Evolutionary conservation across 1,139 yeast species (phyloP).

Genomic region (Lodderomyces theae): DNA sequence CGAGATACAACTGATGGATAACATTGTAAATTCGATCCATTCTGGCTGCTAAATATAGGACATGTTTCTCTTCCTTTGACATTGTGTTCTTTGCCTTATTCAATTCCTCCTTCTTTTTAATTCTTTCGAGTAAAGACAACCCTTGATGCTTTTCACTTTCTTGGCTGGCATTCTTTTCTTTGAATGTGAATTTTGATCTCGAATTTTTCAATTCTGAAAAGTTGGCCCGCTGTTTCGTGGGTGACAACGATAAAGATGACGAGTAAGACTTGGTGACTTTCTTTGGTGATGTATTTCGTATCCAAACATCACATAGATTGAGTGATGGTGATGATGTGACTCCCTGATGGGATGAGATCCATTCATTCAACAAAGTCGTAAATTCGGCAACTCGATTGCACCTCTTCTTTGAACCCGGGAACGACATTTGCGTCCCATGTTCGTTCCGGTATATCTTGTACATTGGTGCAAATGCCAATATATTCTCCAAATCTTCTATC

Average conservation of each 20-base stretch:
- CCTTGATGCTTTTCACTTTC: conserved; percentile 27
- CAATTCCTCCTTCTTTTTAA: conserved; percentile 33
- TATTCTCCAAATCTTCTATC: conserved; percentile 17
- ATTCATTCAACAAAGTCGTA: conserved; percentile 58
- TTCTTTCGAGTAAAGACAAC: conserved; percentile 42
- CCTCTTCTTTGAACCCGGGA: background rate
- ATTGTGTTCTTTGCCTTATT: conserved; percentile 18
- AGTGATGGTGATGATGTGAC: background rate
- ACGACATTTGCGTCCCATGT: background rate
- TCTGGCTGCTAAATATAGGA: conserved; percentile 40
- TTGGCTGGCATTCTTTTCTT: conserved; percentile 21
- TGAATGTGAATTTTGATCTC: conserved; percentile 31
- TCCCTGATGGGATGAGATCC: conserved; percentile 37
- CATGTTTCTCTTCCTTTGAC: conserved; percentile 33
- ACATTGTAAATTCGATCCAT: conserved; percentile 37
- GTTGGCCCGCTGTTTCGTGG: conserved; percentile 11
- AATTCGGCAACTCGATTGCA: conserved; percentile 51
- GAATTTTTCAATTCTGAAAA: conserved; percentile 26
- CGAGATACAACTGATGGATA: conserved; percentile 27
- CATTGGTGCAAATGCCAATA: conserved; percentile 18
- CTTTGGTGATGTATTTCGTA: conserved; percentile 16
- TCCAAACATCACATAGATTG: background rate
- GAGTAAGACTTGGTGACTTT: conserved; percentile 22
- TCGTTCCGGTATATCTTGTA: conserved; percentile 17
- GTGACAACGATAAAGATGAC: conserved; percentile 12